These are phyloP conservation scores for Leishmania amazonensis DNA, from an alignment of 208 protist genomes.

Conservation along the genomic window DNA sequence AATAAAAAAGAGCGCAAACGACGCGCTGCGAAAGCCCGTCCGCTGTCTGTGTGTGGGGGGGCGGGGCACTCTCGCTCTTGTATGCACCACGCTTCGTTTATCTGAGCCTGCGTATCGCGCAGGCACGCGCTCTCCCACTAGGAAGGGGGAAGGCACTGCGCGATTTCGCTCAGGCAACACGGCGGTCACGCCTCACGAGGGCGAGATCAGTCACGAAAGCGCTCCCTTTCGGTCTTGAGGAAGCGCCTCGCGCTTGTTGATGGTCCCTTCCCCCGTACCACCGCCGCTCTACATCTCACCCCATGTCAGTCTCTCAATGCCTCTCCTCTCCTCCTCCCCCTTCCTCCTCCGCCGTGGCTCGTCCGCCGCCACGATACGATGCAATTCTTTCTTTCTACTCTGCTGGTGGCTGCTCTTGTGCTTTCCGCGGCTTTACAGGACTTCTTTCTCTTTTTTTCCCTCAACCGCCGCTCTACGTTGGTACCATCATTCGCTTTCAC, in stretches of 20 bases:
- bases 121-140: no score
- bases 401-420: background rate
- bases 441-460: background rate
- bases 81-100: background rate
- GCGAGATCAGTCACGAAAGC: background rate
- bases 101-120: background rate
- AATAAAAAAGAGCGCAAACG: background rate
- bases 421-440: background rate
- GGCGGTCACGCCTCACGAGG: background rate
- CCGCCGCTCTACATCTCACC: background rate
- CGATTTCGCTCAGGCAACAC: background rate
- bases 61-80: background rate
- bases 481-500: background rate
- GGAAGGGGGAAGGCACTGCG: background rate
- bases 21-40: background rate
- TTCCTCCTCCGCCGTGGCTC: background rate
- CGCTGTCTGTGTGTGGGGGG: background rate
- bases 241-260: background rate
- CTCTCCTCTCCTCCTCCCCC: background rate
- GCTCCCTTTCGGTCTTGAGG: background rate
- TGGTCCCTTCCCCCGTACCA: background rate
- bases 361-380: background rate
- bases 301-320: background rate
- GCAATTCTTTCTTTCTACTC: background rate
- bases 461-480: background rate